Base-by-base conservation (phyloP, 140 eudicot genomes). In the Anethum foeniculum region DNA sequence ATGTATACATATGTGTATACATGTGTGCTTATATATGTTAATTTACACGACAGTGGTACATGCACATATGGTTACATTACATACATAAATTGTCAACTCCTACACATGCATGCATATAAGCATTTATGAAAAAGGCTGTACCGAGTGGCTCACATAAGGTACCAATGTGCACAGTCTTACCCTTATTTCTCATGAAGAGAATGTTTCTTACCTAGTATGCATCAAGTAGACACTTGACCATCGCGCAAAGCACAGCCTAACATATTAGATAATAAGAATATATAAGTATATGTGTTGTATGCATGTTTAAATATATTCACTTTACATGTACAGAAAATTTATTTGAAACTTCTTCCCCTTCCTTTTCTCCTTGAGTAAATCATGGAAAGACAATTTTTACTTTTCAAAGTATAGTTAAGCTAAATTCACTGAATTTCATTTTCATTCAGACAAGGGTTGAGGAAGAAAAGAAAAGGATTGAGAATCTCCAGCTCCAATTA, bases 371-470 rank as follows among this genome's bases (percentile, higher is more conserved):
- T 11, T 3, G 16, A 14, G 25, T 36, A 68, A 36, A 71, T 71
- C 21, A 9, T 43, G 41, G 44, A 11, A 41, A 5, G 7, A 46
- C 71, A 23, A 7, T 52, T n/a, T 19, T 14, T 49, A 41, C 79
- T 72, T 75, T 52, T 43, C 56, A 32, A 27, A 48, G 21, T 78
- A 34, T 78, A 51, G 77, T 65, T 25, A 54, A 73, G 79, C 28
- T 68, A 5, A 80, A 12, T 54, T 25, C 27, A 67, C 34, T 23
- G 16, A 79, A 2, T 46, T 58, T 13, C 49, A 4, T 41, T 75
- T 46, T 82, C 43, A 80, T 80, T 56, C 88, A 92, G 97, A 83
- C 69, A 56, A 82, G 96, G 88, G 87, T 92, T 80, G 82, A 60
- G 77, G 64, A 86, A 76, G 97, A 92, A 83, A 81, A 87, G 76